Percentiles rank a stretch among this genome's conserved stretches.
These are phyloP conservation scores for Fennellomyces sp. DNA, from an alignment of 371 early-diverging fungal genomes.

Conservation along the genomic window DNA sequence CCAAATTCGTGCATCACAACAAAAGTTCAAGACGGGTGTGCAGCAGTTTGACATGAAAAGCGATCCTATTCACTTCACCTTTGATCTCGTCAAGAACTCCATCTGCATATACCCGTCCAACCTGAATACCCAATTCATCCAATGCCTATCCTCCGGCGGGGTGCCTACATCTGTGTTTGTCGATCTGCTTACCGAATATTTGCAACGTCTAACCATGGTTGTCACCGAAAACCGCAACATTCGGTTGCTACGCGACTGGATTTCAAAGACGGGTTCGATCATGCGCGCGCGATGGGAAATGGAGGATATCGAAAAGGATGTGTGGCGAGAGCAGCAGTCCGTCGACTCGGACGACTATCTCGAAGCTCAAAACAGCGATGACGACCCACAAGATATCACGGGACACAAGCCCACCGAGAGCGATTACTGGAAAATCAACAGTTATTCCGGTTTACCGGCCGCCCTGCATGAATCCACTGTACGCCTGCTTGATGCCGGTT, in stretches of 20 bases:
- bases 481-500: constrained; percentile 47
- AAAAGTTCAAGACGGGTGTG: constrained; percentile 46
- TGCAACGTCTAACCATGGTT: constrained; percentile 28
- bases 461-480: constrained; percentile 34
- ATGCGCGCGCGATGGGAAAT: constrained; percentile 39
- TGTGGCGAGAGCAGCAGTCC: constrained; percentile 26
- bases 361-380: constrained; percentile 7
- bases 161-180: constrained; percentile 40
- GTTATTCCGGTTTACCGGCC: constrained; percentile 41
- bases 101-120: constrained; percentile 39
- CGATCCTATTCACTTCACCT: constrained; percentile 44
- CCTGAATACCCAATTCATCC: constrained; percentile 54
- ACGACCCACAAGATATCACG: background rate
- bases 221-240: constrained; percentile 35
- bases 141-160: constrained; percentile 42
- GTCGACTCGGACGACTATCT: constrained; percentile 21
- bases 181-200: constrained; percentile 38
- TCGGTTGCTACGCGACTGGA: constrained; percentile 40
- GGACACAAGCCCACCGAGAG: background rate
- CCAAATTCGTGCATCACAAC: constrained; percentile 40
- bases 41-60: constrained; percentile 21
- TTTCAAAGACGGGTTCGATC: constrained; percentile 25
- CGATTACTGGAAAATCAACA: constrained; percentile 19
- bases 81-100: constrained; percentile 44
- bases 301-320: constrained; percentile 27